Percentiles rank a stretch among this genome's conserved stretches.
phyloP scores from a whole-genome alignment of 2,329 filamentous ascomycete genomes.

The Fusarium pseudocircinatum region DNA sequence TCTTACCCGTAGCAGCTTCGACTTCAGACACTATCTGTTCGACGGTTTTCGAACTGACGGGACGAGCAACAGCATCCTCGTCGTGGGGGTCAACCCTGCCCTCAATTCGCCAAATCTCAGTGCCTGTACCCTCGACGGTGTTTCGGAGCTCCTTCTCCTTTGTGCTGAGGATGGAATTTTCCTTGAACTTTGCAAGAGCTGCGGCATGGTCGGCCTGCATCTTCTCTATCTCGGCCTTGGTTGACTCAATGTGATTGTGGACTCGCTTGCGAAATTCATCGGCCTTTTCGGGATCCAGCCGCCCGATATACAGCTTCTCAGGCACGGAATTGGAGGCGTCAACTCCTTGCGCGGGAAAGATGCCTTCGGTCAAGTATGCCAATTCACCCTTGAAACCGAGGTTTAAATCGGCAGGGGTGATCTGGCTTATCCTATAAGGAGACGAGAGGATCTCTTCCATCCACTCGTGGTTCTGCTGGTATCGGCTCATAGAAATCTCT shows the following conservation, averaged over 20 bases:
- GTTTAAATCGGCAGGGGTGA: conserved; percentile 86
- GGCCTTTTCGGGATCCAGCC: conserved; percentile 78
- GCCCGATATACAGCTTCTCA: conserved; percentile 68
- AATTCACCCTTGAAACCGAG: conserved; percentile 87
- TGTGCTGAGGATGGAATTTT: conserved; percentile 73
- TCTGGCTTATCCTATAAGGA: conserved; percentile 85
- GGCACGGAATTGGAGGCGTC: conserved; percentile 57
- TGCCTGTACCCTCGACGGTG: conserved; percentile 67
- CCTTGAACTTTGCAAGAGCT: conserved; percentile 78
- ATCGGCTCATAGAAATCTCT: conserved; percentile 87
- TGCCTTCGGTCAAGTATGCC: conserved; percentile 81
- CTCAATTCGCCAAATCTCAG: conserved; percentile 72
- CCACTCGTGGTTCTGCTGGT: conserved; percentile 97
- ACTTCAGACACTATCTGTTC: conserved; percentile 81
- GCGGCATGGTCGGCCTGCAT: conserved; percentile 83
- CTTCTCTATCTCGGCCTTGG: conserved; percentile 82
- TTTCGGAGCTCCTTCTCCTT: conserved; percentile 81
- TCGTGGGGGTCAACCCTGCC: conserved; percentile 62
- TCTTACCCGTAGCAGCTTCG: conserved; percentile 74
- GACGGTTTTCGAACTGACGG: conserved; percentile 62
- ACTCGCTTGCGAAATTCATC: conserved; percentile 87
- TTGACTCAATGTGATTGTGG: conserved; percentile 74
- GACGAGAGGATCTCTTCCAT: conserved; percentile 98
- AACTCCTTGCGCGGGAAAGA: conserved; percentile 75
- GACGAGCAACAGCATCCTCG: conserved; percentile 52